Conservation (phyloP, 2,329 filamentous ascomycete genomes). For the Didymellaceae sp. region DNA sequence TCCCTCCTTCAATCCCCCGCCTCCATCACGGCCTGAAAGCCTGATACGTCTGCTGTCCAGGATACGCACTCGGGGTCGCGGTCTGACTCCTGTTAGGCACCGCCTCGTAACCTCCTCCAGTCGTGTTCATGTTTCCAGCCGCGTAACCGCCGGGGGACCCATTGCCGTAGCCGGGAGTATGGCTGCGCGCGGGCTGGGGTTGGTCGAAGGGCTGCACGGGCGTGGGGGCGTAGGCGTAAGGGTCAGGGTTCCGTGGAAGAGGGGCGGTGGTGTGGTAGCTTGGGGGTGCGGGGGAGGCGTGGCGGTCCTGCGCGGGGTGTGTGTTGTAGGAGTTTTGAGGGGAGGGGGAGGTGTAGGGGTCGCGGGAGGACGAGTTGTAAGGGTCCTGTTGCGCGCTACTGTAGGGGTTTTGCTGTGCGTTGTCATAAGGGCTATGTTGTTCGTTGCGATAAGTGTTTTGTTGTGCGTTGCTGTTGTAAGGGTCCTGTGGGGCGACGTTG, state of each 20-base stretch:
- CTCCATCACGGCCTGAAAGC: constrained; percentile 16
- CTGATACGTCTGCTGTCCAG: constrained; percentile 24
- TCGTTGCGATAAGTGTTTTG: no score
- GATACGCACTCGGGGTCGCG: constrained; percentile 15
- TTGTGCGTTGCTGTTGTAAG: no score
- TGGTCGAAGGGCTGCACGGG: constrained; percentile 1
- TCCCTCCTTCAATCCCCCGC: constrained; percentile 26
- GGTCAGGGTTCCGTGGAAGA: not conserved
- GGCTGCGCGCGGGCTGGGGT: not conserved
- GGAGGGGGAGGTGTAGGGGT: constrained; percentile 5
- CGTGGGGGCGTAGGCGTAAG: not conserved
- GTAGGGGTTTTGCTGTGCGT: no score
- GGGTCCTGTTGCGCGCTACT: not conserved
- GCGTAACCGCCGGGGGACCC: no score
- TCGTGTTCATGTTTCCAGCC: no score
- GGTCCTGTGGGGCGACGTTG: not conserved
- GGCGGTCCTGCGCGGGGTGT: not conserved
- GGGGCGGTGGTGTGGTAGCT: constrained; percentile 14
- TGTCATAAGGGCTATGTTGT: no score
- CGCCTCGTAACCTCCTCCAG: constrained; percentile 1
- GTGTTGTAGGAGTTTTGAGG: not conserved
- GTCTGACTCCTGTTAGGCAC: not conserved
- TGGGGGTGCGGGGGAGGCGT: constrained; percentile 10
- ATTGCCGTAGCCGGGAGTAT: not conserved
- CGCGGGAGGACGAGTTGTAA: not conserved